Evolutionary conservation across 164 flowering plant species (phyloP).

Genomic region (Vitis amurensis): DNA sequence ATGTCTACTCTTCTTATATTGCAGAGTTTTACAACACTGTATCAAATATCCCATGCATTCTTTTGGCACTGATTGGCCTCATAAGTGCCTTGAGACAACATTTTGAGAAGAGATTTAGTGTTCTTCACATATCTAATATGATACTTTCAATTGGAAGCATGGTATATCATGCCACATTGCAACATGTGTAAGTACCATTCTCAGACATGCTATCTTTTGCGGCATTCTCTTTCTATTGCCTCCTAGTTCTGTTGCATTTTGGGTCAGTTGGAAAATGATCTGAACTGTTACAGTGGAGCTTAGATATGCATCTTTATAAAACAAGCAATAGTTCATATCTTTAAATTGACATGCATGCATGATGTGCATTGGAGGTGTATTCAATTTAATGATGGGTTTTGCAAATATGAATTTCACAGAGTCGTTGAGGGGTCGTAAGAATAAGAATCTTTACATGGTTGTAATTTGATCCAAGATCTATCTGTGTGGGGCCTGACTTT

Average conservation of each 20-base stretch:
- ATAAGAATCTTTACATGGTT: too few relatives aligned
- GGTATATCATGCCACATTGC: constrained; percentile 79
- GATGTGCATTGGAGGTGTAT: too few relatives aligned
- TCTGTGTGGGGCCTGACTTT: too few relatives aligned
- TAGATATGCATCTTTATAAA: too few relatives aligned
- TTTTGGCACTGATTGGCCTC: constrained; percentile 78
- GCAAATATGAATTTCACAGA: too few relatives aligned
- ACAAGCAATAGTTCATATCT: too few relatives aligned
- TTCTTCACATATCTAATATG: constrained; percentile 85
- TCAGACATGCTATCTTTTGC: not conserved
- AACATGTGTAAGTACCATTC: constrained; percentile 59
- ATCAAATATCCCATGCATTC: constrained; percentile 67
- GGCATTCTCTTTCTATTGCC: not conserved
- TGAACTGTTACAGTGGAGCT: too few relatives aligned
- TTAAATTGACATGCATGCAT: too few relatives aligned
- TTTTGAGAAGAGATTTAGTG: constrained; percentile 84
- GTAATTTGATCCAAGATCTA: too few relatives aligned
- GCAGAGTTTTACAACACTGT: constrained; percentile 84
- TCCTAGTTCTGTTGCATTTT: not conserved
- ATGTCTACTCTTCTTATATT: constrained; percentile 53
- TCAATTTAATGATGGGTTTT: too few relatives aligned
- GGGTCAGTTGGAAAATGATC: too few relatives aligned
- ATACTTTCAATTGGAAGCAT: constrained; percentile 81
- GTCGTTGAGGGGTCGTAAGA: too few relatives aligned
- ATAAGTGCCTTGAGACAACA: constrained; percentile 71